Evolutionary conservation across 768 basidiomycete species (phyloP), one percentile per base, ranked within the genome.

Genomic region (Pleurotus eryngii): DNA sequence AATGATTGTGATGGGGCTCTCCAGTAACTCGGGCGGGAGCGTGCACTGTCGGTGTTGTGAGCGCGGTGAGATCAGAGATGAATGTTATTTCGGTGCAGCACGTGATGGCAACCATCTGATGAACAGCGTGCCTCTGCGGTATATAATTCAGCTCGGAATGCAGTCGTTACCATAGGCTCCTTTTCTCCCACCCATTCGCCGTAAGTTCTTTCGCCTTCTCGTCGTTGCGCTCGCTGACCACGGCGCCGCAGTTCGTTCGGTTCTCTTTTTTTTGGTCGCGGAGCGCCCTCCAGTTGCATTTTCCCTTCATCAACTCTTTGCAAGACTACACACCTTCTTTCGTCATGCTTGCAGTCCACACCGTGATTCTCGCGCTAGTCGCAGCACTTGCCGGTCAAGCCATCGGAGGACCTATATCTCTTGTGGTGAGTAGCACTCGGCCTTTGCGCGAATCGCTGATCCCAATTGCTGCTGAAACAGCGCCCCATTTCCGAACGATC

Each of bases 311-410:
- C 59, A 49, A 59, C 53, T 49, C 56, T 22, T n/a, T 35, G 35
- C 49, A 22, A 17, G 11, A 15, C 37, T 22, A 40, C 51, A 5
- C 5, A 18, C 51, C 35, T 38, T 35, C 59, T 57, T 50, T 58
- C 50, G 43, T 64, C 60, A 85, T 86, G 84, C 72, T 82, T 66
- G 60, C 70, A 57, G 38, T 42, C 18, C 66, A 73, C 56, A 61
- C 73, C 63, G 59, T 78, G 63, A 56, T 78, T 54, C 65, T 77
- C 50, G 60, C 76, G 56, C 59, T 80, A 57, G 64, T 77, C 51
- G 69, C 77, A 56, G 60, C 76, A 60, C 67, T 81, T 64, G 75
- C 76, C 60, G 70, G 77, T 63, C 76, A 79, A 63, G 78, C 71
- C 48, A 68, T 76, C 45, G 71, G 74, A 38, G 71, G 69, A 15